Base-by-base conservation (phyloP, 768 basidiomycete genomes). In the Lenzites betulinus region DNA sequence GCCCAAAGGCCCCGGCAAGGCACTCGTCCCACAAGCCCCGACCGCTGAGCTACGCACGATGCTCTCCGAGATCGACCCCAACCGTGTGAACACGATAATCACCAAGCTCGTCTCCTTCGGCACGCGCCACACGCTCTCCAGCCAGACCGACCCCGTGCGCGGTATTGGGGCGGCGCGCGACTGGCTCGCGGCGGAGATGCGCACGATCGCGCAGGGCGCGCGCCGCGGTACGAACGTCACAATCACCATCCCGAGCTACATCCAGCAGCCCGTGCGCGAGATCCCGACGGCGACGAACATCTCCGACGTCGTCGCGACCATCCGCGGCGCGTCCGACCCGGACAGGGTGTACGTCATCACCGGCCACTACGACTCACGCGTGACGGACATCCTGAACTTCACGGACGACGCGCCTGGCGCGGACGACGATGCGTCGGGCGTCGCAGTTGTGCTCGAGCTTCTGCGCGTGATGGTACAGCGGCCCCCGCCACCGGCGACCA, bases 111-210 rank as follows among this genome's bases (percentile, higher is more conserved):
- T 80, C 48, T 80, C 82, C 22, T 83, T 84, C 63, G 83, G 83
- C 20, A 85, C 82, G 20, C 76, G 83, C 11, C 76, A 79, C 71
- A 84, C 82, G 28, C 74, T 79, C 43, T 83, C 82, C 28, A 81
- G 67, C 64, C 82, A 83, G 69, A 82, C 82, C 6, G 78, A 83
- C 64, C 80, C 82, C 18, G 66, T 69, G 11, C 78, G 82, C 36
- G 82, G 82, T 0, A 82, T 85, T 39, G 82, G 83, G 43, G 83
- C 82, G 7, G 79, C 83, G 18, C 70, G 81, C 28, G 81, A 83
- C 70, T 85, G 82, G 83, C 79, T 83, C 63, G 79, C 79, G 3
- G 65, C 76, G 4, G 72, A 83, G 67, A 76, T 83, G 77, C 75
- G 77, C 69, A 67, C 26, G 62, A 76, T 47, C 78, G 79, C 42